phyloP scores from a whole-genome alignment of 2,329 filamentous ascomycete genomes.

The Penicillium sp. region DNA sequence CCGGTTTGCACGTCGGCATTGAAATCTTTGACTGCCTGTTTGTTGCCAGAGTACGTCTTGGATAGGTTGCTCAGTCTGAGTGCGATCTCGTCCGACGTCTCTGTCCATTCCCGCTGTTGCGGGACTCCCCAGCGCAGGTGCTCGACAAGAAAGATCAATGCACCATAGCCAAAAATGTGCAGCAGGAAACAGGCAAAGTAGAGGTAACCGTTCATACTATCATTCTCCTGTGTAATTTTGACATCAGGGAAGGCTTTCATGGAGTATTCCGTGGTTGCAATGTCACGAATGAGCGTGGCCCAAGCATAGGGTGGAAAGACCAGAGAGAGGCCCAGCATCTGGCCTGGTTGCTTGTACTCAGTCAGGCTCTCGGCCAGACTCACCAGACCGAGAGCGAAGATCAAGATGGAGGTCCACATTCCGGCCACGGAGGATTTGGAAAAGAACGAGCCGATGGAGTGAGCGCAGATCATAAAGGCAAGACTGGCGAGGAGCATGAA shows the following conservation, averaged over 20 bases:
- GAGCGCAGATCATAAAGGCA: slow-evolving; percentile 2
- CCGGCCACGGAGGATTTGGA: slow-evolving; percentile 1
- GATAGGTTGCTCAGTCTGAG: neutral
- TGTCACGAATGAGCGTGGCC: neutral
- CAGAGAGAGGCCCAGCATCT: slow-evolving; percentile 1
- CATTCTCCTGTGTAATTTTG: neutral
- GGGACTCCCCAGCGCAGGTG: slow-evolving; percentile 5
- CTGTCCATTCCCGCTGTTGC: slow-evolving; percentile 3
- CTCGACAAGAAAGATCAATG: slow-evolving; percentile 3
- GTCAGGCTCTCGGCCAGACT: slow-evolving; percentile 1
- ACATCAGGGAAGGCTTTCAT: neutral
- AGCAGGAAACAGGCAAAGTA: slow-evolving; percentile 3
- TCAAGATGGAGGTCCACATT: slow-evolving; percentile 1
- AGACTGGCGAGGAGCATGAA: slow-evolving; percentile 3
- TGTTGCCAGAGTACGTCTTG: slow-evolving; percentile 1
- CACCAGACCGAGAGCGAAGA: slow-evolving; percentile 1
- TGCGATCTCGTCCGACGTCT: slow-evolving; percentile 2
- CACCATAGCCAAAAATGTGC: slow-evolving; percentile 3
- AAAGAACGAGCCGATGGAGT: slow-evolving; percentile 12
- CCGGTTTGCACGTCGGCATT: neutral
- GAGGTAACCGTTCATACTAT: slow-evolving; percentile 2
- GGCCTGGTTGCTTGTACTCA: neutral
- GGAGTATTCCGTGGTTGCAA: slow-evolving; percentile 2
- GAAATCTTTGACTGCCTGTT: slow-evolving; percentile 1
- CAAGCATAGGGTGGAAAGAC: slow-evolving; percentile 1